These are phyloP conservation scores for Aureobasidium subglaciale DNA, from an alignment of 2,329 filamentous ascomycete species.

Conservation along the genomic window DNA sequence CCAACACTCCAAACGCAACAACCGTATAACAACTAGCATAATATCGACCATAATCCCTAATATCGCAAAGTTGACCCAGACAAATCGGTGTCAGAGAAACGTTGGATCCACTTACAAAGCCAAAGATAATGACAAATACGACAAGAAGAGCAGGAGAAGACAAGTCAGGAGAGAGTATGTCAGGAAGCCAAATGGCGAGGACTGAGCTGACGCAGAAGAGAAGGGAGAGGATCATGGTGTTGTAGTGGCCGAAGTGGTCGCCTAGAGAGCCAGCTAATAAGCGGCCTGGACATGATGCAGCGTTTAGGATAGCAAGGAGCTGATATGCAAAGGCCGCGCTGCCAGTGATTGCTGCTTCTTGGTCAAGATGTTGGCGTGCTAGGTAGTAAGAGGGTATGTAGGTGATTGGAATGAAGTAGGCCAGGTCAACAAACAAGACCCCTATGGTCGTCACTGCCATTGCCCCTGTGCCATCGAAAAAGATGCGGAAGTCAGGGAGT, in stretches of 20 bases:
- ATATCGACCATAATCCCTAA: slow-evolving; percentile 70
- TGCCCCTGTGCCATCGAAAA: slow-evolving; percentile 28
- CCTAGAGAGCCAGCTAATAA: slow-evolving; percentile 70
- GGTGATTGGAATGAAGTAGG: slow-evolving; percentile 60
- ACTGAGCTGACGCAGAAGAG: slow-evolving; percentile 58
- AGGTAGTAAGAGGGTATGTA: slow-evolving; percentile 48
- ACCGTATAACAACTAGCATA: slow-evolving; percentile 81
- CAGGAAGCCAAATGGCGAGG: slow-evolving; percentile 67
- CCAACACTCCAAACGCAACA: slow-evolving; percentile 61
- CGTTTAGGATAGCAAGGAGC: slow-evolving; percentile 76
- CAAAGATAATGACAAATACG: slow-evolving; percentile 68
- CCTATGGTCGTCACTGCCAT: slow-evolving; percentile 39
- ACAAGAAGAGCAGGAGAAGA: slow-evolving; percentile 49
- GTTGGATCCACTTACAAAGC: slow-evolving; percentile 72
- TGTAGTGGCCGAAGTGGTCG: slow-evolving; percentile 76
- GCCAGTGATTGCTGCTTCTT: not conserved
- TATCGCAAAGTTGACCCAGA: slow-evolving; percentile 72
- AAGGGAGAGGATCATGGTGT: slow-evolving; percentile 69
- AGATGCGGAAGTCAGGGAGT: slow-evolving; percentile 39
- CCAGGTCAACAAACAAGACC: slow-evolving; percentile 44
- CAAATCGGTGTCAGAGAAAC: slow-evolving; percentile 79
- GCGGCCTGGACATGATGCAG: slow-evolving; percentile 70
- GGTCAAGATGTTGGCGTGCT: not conserved
- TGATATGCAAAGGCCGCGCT: slow-evolving; percentile 68
- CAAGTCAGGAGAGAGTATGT: slow-evolving; percentile 19